Percentiles rank a stretch among this genome's conserved stretches.
Conservation (phyloP, 805 yeast species). For the Monosporozyma aerobia region DNA sequence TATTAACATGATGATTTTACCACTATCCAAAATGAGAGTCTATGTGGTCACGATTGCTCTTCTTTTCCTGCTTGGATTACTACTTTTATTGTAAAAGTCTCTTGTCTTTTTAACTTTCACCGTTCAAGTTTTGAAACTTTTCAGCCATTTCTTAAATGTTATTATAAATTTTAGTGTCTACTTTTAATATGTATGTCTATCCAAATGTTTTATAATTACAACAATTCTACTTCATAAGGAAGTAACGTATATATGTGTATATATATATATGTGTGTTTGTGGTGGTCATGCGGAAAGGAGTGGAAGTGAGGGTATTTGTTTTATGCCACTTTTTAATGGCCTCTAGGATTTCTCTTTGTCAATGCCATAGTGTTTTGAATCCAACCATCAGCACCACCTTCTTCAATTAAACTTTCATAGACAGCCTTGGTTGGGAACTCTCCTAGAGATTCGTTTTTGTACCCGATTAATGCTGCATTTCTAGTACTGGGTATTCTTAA, state of each 20-base stretch:
- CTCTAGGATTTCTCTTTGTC: slow-evolving; percentile 61
- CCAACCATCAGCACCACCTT: slow-evolving; percentile 92
- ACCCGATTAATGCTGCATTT: slow-evolving; percentile 82
- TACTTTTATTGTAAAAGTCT: neutral
- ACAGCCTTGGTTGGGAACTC: slow-evolving; percentile 32
- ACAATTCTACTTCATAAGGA: neutral
- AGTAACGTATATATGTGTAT: neutral
- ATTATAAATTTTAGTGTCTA: neutral
- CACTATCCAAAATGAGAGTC: neutral
- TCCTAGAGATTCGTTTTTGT: slow-evolving; percentile 30
- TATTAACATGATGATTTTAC: neutral
- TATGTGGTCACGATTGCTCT: neutral
- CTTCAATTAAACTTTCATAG: slow-evolving; percentile 55
- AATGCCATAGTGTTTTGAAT: slow-evolving; percentile 68
- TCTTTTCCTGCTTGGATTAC: neutral
- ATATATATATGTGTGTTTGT: neutral
- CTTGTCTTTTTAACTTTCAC: neutral
- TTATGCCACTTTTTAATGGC: slow-evolving; percentile 39
- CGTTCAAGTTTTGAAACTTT: neutral
- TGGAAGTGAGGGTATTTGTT: neutral
- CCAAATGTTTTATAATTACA: neutral
- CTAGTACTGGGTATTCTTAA: slow-evolving; percentile 89
- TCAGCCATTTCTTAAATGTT: neutral
- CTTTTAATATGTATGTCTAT: neutral
- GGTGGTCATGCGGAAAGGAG: neutral